Base-by-base conservation (phyloP, 2,329 filamentous ascomycete genomes). In the Escovopsis weberi region DNA sequence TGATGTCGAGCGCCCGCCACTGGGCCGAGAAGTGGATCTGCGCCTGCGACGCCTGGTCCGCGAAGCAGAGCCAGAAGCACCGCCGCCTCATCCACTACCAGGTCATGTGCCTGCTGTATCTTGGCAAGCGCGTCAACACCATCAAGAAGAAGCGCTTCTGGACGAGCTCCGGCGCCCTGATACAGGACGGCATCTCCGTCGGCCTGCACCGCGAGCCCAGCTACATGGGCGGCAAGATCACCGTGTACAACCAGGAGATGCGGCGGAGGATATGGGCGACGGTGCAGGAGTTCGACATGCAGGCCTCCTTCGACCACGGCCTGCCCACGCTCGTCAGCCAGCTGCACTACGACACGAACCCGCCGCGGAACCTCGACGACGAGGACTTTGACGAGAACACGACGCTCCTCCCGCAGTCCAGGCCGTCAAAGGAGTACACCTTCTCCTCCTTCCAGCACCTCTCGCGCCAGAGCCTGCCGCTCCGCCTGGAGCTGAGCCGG, bases 91-190 rank as follows among this genome's bases (percentile, higher is more conserved):
- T 78, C 12, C 72, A 78, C 55, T 78, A 75, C 53, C 74, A 78
- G 54, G 68, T 78, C 12, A 65, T 67, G 11, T 78, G 74, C 49
- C 59, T 79, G 30, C 52, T 74, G n/a, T 78, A 76, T 48, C 65
- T 78, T 2, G 72, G 70, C 37, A 78, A 78, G 62, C 64, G 72
- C 28, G 69, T 78, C 48, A 79, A 79, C 57, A 73, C 70, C 2
- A 69, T 78, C 48, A 76, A 78, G 62, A 78, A 78, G 66, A 78
- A 78, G 65, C 65, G 72, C 11, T 78, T 75, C 56, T 78, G 74
- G 74, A 74, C 71, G 12, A 65, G 67, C 34, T 65, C 74, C 1
- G 73, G 74, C 1, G 63, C 68, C 5, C 61, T 78, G 43, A 67
- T 76, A 12, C 72, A 74, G 39, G 70, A 78, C 41, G 73, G 70